Evolutionary conservation across 352 stramenopile genomes (phyloP).

Genomic region (Phytophthora cactorum): DNA sequence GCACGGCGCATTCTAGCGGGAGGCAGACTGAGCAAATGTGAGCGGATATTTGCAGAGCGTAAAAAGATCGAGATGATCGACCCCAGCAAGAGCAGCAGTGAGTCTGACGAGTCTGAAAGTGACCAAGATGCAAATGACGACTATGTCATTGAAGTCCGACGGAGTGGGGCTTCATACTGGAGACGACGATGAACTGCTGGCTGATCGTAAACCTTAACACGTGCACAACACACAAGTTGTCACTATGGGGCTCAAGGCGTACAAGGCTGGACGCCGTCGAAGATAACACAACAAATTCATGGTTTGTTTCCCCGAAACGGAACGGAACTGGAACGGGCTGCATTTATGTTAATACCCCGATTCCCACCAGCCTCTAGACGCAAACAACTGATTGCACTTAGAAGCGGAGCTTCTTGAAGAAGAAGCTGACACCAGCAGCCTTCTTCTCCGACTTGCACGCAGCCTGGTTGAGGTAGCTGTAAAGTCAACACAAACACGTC

Average conservation of each 20-base stretch:
- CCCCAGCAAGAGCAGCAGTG: slow-evolving; percentile 41
- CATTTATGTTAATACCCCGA: slow-evolving; percentile 63
- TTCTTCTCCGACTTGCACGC: slow-evolving; percentile 98
- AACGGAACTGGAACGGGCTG: slow-evolving; percentile 73
- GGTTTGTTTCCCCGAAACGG: slow-evolving; percentile 46
- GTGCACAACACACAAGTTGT: no score
- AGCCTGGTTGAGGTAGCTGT: slow-evolving; percentile 93
- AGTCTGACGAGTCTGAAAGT: slow-evolving; percentile 39
- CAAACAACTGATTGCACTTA: slow-evolving; percentile 83
- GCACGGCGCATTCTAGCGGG: slow-evolving; percentile 23
- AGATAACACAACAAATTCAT: slow-evolving; percentile 24
- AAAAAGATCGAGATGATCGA: slow-evolving; percentile 49
- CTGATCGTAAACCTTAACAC: not conserved
- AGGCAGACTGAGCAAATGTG: slow-evolving; percentile 35
- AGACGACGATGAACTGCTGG: slow-evolving; percentile 17
- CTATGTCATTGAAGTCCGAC: slow-evolving; percentile 32
- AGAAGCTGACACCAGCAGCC: slow-evolving; percentile 97
- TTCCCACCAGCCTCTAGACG: slow-evolving; percentile 56
- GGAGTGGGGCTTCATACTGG: slow-evolving; percentile 10
- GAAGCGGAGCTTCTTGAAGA: slow-evolving; percentile 99
- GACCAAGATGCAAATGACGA: slow-evolving; percentile 21
- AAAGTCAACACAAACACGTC: slow-evolving; percentile 11
- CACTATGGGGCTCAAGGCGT: not conserved
- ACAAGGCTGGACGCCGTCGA: not conserved
- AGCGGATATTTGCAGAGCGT: slow-evolving; percentile 43